These are phyloP conservation scores for Fomitopsis palustris DNA, from an alignment of 1,284 basidiomycete genomes.

Conservation along the genomic window DNA sequence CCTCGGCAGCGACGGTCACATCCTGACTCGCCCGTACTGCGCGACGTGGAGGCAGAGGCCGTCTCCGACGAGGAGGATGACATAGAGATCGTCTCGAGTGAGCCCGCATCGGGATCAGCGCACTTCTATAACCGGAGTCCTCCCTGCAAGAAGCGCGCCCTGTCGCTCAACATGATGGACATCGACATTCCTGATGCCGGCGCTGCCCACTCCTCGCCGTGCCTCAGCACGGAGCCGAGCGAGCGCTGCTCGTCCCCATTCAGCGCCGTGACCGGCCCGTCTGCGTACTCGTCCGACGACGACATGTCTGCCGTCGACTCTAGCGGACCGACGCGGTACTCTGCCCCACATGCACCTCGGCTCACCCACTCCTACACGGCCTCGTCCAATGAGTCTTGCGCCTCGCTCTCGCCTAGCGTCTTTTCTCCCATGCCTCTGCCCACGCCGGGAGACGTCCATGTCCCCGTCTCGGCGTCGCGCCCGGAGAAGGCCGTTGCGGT, in stretches of 20 bases:
- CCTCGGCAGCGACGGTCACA: constrained; percentile 7
- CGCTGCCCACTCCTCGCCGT: constrained; percentile 5
- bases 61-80: constrained; percentile 46
- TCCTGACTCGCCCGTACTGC: not conserved
- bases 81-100: constrained; percentile 48
- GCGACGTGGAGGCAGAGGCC: constrained; percentile 9
- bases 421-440: constrained; percentile 10
- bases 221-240: constrained; percentile 12
- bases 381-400: constrained; percentile 30
- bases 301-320: constrained; percentile 16
- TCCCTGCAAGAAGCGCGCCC: constrained; percentile 37
- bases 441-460: constrained; percentile 5
- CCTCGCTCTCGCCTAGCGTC: constrained; percentile 22
- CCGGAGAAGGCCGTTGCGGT: constrained; percentile 62
- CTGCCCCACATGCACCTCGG: constrained; percentile 17
- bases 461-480: constrained; percentile 28
- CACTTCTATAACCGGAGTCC: constrained; percentile 16
- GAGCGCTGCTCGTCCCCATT: constrained; percentile 31
- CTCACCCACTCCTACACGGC: constrained; percentile 29
- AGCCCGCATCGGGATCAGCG: constrained; percentile 21
- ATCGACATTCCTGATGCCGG: constrained; percentile 23
- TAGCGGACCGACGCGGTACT: constrained; percentile 11
- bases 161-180: constrained; percentile 41
- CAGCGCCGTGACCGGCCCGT: constrained; percentile 20
- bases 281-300: constrained; percentile 29